phyloP scores from a whole-genome alignment of 495 filamentous ascomycete species.

The Podospora pseudoanserina region DNA sequence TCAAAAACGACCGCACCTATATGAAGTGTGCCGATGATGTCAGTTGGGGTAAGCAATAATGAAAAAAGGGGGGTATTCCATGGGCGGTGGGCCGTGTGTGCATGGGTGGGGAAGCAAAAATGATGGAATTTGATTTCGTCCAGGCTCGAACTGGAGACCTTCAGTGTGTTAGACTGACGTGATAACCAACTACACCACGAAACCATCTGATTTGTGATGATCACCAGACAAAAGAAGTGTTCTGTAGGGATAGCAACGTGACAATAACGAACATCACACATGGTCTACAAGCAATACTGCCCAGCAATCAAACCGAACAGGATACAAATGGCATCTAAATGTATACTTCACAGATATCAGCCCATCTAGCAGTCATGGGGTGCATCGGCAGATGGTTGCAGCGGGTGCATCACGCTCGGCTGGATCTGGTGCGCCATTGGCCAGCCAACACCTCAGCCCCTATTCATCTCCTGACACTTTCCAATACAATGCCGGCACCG shows the following conservation, averaged over 20 bases:
- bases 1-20: too few species aligned
- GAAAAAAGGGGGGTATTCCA: background rate
- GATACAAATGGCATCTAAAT: too few species aligned
- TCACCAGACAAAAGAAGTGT: accelerated
- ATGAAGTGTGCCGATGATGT: background rate
- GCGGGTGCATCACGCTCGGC: background rate
- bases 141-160: background rate
- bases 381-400: background rate
- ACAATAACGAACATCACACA: too few species aligned
- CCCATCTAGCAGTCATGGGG: background rate
- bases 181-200: background rate
- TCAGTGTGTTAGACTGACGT: background rate
- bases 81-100: background rate
- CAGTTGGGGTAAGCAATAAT: background rate
- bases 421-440: background rate
- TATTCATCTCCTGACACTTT: background rate
- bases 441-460: background rate
- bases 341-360: background rate
- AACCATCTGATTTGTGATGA: background rate
- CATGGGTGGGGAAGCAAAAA: background rate
- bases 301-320: too few species aligned
- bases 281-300: too few species aligned
- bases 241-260: too few species aligned
- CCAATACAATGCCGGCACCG: background rate
- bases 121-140: background rate